These are phyloP conservation scores for Citrullus colocynthis DNA, from an alignment of 306 rosid species.

Conservation along the genomic window DNA sequence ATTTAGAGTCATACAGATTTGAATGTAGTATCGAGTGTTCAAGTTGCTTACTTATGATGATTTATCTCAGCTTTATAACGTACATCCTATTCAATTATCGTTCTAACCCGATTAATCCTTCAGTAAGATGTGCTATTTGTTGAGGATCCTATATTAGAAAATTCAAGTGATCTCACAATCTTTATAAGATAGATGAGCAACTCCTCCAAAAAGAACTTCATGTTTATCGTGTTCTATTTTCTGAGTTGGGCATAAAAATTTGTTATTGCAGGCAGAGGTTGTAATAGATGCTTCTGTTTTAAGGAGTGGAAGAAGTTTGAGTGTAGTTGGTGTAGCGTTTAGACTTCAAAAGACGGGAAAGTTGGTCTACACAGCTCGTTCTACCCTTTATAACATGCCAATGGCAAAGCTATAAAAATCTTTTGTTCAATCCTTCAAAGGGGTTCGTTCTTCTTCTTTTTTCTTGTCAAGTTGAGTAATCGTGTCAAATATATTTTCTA, in stretches of 20 bases:
- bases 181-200: too few relatives aligned
- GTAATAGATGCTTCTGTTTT: conserved; percentile 43
- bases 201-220: too few relatives aligned
- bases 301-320: conserved; percentile 65
- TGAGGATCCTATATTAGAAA: too few relatives aligned
- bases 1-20: background rate
- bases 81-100: background rate
- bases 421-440: background rate
- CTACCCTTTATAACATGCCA: conserved; percentile 47
- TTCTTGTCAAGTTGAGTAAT: background rate
- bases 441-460: background rate
- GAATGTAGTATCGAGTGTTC: background rate
- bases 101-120: background rate
- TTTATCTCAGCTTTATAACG: background rate
- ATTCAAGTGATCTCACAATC: too few relatives aligned
- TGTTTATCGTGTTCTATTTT: too few relatives aligned
- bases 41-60: background rate
- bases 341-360: conserved; percentile 37
- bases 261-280: conserved; percentile 44
- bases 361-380: conserved; percentile 43
- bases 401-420: conserved; percentile 30
- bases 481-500: too few relatives aligned
- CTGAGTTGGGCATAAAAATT: background rate
- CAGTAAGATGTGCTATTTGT: too few relatives aligned
- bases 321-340: conserved; percentile 44